A percentile compares a stretch with the other conserved stretches of the same genome.
Conservation (phyloP, 306 rosid genomes). For the Pterocarpus santalinus region DNA sequence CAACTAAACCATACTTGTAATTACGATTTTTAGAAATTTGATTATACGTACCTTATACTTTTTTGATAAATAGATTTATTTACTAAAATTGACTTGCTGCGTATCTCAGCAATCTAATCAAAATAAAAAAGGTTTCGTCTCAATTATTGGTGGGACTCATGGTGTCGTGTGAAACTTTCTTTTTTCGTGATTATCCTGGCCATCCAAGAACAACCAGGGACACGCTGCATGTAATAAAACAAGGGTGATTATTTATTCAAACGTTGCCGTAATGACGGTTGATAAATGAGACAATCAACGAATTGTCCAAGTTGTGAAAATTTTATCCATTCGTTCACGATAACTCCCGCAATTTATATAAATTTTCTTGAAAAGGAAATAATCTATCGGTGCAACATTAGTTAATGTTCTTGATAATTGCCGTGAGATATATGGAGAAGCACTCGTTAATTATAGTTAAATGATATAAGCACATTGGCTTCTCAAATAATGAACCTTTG, state of each 20-base stretch:
- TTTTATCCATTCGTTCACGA: neutral
- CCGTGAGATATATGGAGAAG: neutral
- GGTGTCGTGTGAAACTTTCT: neutral
- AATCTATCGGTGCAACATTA: neutral
- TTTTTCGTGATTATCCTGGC: too few relatives aligned
- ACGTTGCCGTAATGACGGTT: slow-evolving; percentile 1
- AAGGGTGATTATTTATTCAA: neutral
- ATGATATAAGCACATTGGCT: too few relatives aligned
- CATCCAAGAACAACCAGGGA: too few relatives aligned
- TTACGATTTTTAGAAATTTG: neutral
- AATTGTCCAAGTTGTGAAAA: neutral
- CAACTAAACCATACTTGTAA: neutral
- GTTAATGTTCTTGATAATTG: neutral
- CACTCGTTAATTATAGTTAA: too few relatives aligned
- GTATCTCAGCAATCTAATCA: neutral
- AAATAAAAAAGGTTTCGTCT: neutral
- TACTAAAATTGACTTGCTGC: neutral
- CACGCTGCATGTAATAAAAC: too few relatives aligned
- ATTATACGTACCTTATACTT: neutral
- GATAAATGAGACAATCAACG: neutral
- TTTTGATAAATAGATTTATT: neutral
- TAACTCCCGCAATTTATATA: neutral
- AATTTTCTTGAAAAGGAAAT: neutral
- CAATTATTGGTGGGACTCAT: neutral
- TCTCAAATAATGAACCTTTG: too few relatives aligned